Conservation (phyloP, 306 rosid genomes). For the Castanea sativa region DNA sequence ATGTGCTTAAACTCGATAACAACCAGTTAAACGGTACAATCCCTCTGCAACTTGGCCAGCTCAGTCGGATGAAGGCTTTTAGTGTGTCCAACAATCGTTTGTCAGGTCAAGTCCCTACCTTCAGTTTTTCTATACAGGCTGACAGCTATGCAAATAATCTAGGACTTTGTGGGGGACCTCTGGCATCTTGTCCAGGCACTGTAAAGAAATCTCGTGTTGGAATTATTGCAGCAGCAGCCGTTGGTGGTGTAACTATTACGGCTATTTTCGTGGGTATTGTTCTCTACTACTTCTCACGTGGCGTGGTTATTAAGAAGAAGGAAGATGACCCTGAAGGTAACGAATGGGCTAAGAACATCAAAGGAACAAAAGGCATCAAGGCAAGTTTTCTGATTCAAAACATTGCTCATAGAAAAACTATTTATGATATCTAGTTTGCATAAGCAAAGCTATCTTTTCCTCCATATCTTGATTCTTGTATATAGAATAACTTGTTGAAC, state of each 20-base stretch:
- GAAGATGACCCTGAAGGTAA: conserved; percentile 91
- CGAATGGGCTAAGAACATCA: conserved; percentile 79
- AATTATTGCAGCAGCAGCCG: conserved; percentile 71
- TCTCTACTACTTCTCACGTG: conserved; percentile 62
- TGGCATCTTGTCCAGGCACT: conserved; percentile 10
- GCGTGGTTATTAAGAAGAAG: conserved; percentile 51
- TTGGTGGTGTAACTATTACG: conserved; percentile 58
- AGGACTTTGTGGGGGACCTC: conserved; percentile 53
- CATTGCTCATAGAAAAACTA: not conserved
- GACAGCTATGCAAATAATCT: conserved; percentile 53
- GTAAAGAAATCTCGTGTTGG: conserved; percentile 30
- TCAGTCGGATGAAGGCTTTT: conserved; percentile 44
- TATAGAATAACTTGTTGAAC: not conserved
- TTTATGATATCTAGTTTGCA: not conserved
- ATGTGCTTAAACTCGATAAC: conserved; percentile 52
- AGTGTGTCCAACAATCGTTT: conserved; percentile 56
- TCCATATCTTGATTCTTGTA: not conserved
- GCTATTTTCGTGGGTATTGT: conserved; percentile 46
- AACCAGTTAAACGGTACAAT: conserved; percentile 68
- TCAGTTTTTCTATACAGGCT: not conserved
- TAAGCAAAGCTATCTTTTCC: not conserved
- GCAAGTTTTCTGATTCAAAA: conserved; percentile 35
- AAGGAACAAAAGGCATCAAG: conserved; percentile 74
- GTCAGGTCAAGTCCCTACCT: conserved; percentile 54
- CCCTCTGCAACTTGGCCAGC: conserved; percentile 45